Evolutionary conservation across 2,329 filamentous ascomycete genomes (phyloP), one percentile per base, ranked within the genome.

Genomic region (Thielaviopsis punctulata): DNA sequence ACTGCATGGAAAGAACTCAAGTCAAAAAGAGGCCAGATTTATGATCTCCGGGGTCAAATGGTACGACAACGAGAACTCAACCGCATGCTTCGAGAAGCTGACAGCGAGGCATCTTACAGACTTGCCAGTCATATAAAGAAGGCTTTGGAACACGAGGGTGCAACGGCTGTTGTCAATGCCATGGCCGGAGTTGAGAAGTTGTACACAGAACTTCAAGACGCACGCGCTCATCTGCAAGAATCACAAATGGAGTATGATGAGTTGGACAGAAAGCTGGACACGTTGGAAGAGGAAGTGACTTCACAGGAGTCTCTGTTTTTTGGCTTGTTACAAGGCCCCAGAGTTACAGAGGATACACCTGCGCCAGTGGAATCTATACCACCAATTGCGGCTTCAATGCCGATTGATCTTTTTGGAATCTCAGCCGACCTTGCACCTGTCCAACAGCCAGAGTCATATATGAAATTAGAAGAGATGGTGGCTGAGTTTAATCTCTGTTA

Each of bases 401-500:
- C 66, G 3, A 55, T 61, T 13, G 60, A 64, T 36, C 56, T 69
- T 2, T 59, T 59, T 46, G 67, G 67, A 1, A 69, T 69, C 7
- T 62, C 62, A 3, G 59, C 59, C 0, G 57, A 64, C 23, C 62
- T 64, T 1, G 60, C 64, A 4, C 56, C 59, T 1, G 66, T 69
- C 51, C n/a, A 9, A 8, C 22, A 49, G 5, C 45, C 47, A 10
- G 41, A 49, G 2, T 12, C 19, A 2, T 76, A 73, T 56, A 57
- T 62, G 10, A 61, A 67, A 18, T 63, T 76, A 5, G 64, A 70
- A 15, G 64, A 66, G 12, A 64, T 66, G 1, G 65, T 71, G 9
- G 68, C 65, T 1, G 68, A 75, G 18, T 61, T 71, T n/a, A 65
- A 69, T 45, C 64, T 72, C 25, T 69, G 70, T 13, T 66, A 64